Conservation (phyloP, 306 rosid species). For the Trifolium repens region DNA sequence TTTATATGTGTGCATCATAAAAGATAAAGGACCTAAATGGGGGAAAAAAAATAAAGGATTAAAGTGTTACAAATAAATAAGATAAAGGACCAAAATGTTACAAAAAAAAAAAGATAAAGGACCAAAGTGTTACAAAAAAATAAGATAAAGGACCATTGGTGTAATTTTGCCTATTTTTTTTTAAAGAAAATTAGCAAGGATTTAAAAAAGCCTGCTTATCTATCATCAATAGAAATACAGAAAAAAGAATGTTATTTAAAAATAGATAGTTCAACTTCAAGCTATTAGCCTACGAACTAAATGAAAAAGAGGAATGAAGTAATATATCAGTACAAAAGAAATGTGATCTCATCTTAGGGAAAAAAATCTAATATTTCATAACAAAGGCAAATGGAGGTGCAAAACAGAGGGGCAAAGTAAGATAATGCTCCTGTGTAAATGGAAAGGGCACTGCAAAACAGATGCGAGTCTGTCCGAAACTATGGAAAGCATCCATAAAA, state of each 20-base stretch:
- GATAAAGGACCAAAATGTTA: too few relatives aligned
- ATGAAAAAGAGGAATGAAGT: not conserved
- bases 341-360: not conserved
- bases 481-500: not conserved
- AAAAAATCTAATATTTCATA: not conserved
- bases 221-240: slow-evolving; percentile 8
- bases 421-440: not conserved
- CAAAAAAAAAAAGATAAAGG: too few relatives aligned
- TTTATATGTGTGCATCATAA: too few relatives aligned
- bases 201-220: not conserved
- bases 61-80: too few relatives aligned
- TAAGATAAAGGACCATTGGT: too few relatives aligned
- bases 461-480: not conserved
- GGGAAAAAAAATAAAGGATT: too few relatives aligned
- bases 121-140: too few relatives aligned
- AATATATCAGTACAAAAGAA: not conserved
- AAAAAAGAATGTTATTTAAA: not conserved
- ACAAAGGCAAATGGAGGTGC: not conserved
- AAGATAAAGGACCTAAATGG: too few relatives aligned
- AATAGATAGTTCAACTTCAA: not conserved
- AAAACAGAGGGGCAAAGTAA: not conserved
- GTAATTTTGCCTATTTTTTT: too few relatives aligned
- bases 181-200: not conserved
- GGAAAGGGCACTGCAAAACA: slow-evolving; percentile 4
- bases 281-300: not conserved